Evolutionary conservation across 2,329 filamentous ascomycete species (phyloP).

Genomic region (Hawksworthiomyces lignivorus): DNA sequence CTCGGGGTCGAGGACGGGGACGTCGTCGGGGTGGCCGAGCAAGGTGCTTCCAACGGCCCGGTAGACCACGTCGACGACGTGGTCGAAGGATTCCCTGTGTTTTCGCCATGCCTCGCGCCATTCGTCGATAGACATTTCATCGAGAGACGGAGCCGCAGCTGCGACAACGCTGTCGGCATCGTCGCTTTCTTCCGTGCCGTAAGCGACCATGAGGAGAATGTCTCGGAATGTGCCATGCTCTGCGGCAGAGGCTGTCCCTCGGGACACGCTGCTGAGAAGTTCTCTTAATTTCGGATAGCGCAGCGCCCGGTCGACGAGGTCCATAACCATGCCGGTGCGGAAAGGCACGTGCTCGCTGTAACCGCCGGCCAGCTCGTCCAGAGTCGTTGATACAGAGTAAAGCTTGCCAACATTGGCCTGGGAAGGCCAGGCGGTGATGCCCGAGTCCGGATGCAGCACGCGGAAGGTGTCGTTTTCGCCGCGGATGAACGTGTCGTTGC

Average conservation of each 20-base stretch:
- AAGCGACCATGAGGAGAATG: conserved; percentile 7
- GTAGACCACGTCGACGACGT: conserved; percentile 4
- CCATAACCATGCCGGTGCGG: conserved; percentile 12
- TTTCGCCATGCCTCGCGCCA: conserved; percentile 6
- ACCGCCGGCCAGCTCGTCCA: conserved; percentile 44
- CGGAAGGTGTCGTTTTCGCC: conserved; percentile 79
- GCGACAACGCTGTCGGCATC: neutral
- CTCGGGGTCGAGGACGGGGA: conserved; percentile 5
- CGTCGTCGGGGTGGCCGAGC: neutral
- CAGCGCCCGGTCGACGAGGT: conserved; percentile 12
- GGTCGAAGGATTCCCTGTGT: conserved; percentile 6
- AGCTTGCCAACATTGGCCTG: conserved; percentile 8
- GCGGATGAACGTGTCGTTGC: conserved; percentile 64
- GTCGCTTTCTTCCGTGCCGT: conserved; percentile 13
- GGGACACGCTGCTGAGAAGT: conserved; percentile 44
- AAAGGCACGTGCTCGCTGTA: conserved; percentile 7
- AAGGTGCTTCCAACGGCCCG: conserved; percentile 7
- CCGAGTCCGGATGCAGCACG: conserved; percentile 57
- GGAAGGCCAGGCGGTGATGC: conserved; percentile 6
- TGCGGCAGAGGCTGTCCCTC: conserved; percentile 21
- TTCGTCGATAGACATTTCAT: neutral
- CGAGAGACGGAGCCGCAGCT: neutral
- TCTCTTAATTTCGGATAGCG: conserved; percentile 12
- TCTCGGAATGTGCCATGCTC: conserved; percentile 13
- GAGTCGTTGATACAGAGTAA: neutral